Evolutionary conservation across 495 filamentous ascomycete genomes (phyloP), one percentile per base, ranked within the genome.

Genomic region (Tuber calosporum): DNA sequence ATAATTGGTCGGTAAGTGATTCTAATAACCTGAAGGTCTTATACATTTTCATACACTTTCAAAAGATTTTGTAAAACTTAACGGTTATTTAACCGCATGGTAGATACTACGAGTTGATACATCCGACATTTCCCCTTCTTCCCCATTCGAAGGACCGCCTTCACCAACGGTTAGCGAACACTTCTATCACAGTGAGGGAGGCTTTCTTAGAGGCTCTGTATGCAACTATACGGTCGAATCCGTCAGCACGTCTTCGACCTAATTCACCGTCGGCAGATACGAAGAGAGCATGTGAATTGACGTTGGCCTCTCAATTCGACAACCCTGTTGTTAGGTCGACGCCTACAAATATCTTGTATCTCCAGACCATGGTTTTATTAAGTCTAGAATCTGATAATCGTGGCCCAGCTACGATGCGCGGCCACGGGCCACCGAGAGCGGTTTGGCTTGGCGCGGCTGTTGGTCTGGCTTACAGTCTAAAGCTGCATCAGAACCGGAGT

Each of bases 91-190:
- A 48, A 41, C 69, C 43, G 22, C 9, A 26, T 48, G 71, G 26
- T 70, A 93, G 90, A 68, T 94, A 93, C 79, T 89, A 92, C 71
- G 84, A 86, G 30, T 83, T 87, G 40, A 88, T 96, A 26, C 92
- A 96, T 79, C 87, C 88, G 2, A 87, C 88, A 22, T 89, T 94
- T 71, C 93, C 93, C 0, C 83, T 96, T 4, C 86, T 97, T 22
- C 87, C 92, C 1, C 85, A 87, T 76, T 88, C 86, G 45, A 92
- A 89, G 77, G 84, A 86, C 45, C 85, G 87, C 8, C 85, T 93
- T 4, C 84, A 88, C 62, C 86, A 86, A 19, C 84, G 89, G 58
- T 82, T 95, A 30, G 85, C 86, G 15, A 86, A 87, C 69, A 89
- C 89, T 78, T 87, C 88, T 7, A 77, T 84, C 11, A 82, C 85